Base-by-base conservation (phyloP, 2,329 filamentous ascomycete genomes). In the Botrytis fragariae region DNA sequence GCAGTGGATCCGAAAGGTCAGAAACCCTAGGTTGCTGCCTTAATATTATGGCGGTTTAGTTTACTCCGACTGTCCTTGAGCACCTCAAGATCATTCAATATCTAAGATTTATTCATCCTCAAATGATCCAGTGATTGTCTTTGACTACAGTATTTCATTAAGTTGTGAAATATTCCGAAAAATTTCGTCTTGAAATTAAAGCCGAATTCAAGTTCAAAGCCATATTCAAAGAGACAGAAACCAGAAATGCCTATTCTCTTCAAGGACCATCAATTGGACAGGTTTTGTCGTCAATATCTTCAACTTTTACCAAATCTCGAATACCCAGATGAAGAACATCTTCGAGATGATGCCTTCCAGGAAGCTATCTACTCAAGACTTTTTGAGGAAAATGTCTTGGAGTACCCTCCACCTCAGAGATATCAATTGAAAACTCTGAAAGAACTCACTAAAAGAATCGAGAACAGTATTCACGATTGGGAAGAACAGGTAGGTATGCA, bases 401-500 rank as follows among this genome's bases (percentile, higher is more conserved):
- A 84, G 68, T 87, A 88, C 78, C 84, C 88, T 12, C 92, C 92
- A 29, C 91, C 93, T 12, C 84, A 86, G 32, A 84, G 90, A 69
- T 97, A 97, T 80, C 89, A 90, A 77, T 82, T 92, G 25, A 87
- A 89, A 74, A 87, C 93, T 1, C 82, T 98, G 69, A 97, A 97
- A 81, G 84, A 89, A 75, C 85, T 98, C 48, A 84, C 94, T 20
- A 83, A 85, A 12, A 88, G 85, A 73, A 90, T 97, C 70, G 93
- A 97, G 81, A 84, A 86, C 44, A 88, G 91, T 48, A 93, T 97
- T 65, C 86, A 89, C 73, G 90, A 97, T 81, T 95, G 94, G 82
- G 93, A 97, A 78, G 87, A 93, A 86, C 90, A 97, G 91, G 95
- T 97, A 91, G 85, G 92, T 85, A 51, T 67, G 76, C 61, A 74